These are phyloP conservation scores for Phyllachora maydis DNA, from an alignment of 2,329 filamentous ascomycete species.

Conservation along the genomic window DNA sequence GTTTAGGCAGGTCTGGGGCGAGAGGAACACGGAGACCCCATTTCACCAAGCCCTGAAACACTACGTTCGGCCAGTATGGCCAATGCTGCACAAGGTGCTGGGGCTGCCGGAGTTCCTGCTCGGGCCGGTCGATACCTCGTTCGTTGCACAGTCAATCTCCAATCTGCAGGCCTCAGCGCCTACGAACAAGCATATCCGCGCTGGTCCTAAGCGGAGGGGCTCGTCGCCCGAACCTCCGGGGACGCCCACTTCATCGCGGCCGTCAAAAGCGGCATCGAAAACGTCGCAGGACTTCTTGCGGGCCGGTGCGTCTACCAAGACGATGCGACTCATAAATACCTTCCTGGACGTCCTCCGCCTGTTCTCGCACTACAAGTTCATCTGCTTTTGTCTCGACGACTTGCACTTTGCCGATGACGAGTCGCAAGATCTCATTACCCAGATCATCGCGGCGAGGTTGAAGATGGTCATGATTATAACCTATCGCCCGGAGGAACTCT, in stretches of 20 bases:
- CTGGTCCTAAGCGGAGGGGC: constrained; percentile 18
- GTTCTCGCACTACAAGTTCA: constrained; percentile 65
- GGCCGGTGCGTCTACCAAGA: constrained; percentile 35
- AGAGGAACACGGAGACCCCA: constrained; percentile 41
- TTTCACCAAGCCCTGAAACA: constrained; percentile 41
- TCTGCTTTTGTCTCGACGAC: constrained; percentile 78
- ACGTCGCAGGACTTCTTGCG: constrained; percentile 39
- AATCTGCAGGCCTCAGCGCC: constrained; percentile 9
- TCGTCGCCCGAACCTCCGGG: constrained; percentile 29
- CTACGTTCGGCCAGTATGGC: constrained; percentile 43
- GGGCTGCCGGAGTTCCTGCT: constrained; percentile 51
- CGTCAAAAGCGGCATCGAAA: constrained; percentile 19
- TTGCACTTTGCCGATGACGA: constrained; percentile 81
- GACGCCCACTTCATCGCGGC: constrained; percentile 16
- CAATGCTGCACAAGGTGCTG: constrained; percentile 37
- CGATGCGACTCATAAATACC: constrained; percentile 64
- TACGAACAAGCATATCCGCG: constrained; percentile 5
- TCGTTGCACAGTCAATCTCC: constrained; percentile 15
- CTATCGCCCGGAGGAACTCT: constrained; percentile 45
- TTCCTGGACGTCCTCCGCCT: constrained; percentile 72
- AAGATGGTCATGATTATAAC: constrained; percentile 71
- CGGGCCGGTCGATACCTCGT: constrained; percentile 24
- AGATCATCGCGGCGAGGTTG: constrained; percentile 59
- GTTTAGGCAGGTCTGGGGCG: constrained; percentile 47
- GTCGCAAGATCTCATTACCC: constrained; percentile 62